Evolutionary conservation across 169 alveolate genomes (phyloP), one percentile per base, ranked within the genome.

Genomic region (Cryptosporidium sp.): DNA sequence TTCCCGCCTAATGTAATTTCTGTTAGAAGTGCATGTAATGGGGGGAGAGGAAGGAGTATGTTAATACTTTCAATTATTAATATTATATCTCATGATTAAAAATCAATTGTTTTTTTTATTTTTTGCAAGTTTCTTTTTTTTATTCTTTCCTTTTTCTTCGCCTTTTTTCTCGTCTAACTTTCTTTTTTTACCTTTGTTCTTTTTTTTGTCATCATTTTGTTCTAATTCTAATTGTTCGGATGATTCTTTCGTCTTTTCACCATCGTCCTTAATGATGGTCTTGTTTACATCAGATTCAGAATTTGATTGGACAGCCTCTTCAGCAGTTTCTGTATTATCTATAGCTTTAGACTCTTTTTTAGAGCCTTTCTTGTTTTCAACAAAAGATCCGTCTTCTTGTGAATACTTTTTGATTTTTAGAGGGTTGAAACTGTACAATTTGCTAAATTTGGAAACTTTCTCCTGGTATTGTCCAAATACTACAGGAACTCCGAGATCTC

Each of bases 401-500:
- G 62, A 58, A 44, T 73, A 73, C 35, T 39, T 73, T 33, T 29
- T 37, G 8, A 73, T 14, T 29, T 53, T 73, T 5, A 73, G 58
- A 4, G 86, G 86, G 9, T 60, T 80, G 35, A 35, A 45, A 23
- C 80, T 80, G 26, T 44, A 65, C 52, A 80, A 29, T 45, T 62
- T 80, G 16, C 42, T 80, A 21, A 61, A 1, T 16, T 8, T 58
- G 7, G 75, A 62, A 48, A 61, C 68, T 45, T 80, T 65, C n/a
- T 80, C 75, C 10, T 61, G 44, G 48, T 80, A 80, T 58, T 80
- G 89, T 4, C 89, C 89, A 48, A n/a, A 80, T 23, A 80, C 56
- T 12, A 5, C 0, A 60, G 23, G 89, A 21, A 80, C 29, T 1
- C 75, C 80, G 16, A 80, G 12, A 16, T 80, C 75, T 65, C 75